Evolutionary conservation across 352 stramenopile genomes (phyloP), one percentile per base, ranked within the genome.

Genomic region (Pythium apleroticum): DNA sequence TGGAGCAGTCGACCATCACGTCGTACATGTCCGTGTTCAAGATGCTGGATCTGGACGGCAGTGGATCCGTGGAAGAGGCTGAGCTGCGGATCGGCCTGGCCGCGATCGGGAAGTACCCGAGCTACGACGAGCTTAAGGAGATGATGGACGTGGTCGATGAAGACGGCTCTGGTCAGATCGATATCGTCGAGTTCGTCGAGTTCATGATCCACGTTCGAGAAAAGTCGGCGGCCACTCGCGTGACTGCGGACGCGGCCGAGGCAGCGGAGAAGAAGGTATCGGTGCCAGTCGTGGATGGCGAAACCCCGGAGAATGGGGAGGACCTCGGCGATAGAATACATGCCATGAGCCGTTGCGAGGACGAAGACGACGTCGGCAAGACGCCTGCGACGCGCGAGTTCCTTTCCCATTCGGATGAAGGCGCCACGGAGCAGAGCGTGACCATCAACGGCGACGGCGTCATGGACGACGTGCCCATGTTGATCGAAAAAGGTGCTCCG

Each of bases 111-210:
- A 93, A 96, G 60, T 80, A 89, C 45, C 84, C 86, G 19, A 82
- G 37, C 14, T 90, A 91, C 56, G 82, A 91, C 49, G 86, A 95
- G 63, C 77, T 96, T 5, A 87, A 86, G 52, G 81, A 90, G 57
- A 94, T 96, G 85, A 90, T 96, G 78, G 79, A 89, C 50, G 65
- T 91, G 28, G 84, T 96, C 10, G 87, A 95, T 43, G 87, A 96
- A 75, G 87, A 96, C 52, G 81, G 82, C 35, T 90, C 79, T 30
- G 87, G 87, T 0, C 86, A 96, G 60, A 96, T 96, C 49, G 87
- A 95, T 60, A 85, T 95, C 41, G 80, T 92, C 45, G 87, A 94
- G 63, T 96, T 96, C 63, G 76, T 95, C 56, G 80, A 93, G 63
- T 95, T 93, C 57, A 95, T 93, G 84, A 85, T 91, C 43, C 77